Evolutionary conservation across 2,329 filamentous ascomycete species (phyloP).

Genomic region (Thelonectria rubi): DNA sequence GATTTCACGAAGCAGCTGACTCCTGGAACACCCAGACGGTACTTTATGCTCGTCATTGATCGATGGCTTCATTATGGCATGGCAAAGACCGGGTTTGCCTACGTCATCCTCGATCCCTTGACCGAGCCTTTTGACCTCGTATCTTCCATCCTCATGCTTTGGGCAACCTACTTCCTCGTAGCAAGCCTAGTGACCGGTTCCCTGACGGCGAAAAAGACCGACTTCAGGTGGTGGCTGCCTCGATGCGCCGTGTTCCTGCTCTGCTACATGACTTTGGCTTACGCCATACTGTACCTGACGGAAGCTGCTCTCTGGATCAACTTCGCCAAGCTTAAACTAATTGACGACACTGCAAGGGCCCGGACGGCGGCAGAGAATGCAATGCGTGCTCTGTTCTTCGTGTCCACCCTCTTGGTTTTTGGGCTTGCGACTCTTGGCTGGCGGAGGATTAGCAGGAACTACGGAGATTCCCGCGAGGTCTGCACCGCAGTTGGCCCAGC

Average conservation of each 20-base stretch:
- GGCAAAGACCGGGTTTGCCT: not conserved
- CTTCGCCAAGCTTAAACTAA: not conserved
- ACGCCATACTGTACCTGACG: not conserved
- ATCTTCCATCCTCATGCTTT: conserved; percentile 1
- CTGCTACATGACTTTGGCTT: not conserved
- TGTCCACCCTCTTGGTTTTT: not conserved
- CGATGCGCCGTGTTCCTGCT: not conserved
- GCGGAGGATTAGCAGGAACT: not conserved
- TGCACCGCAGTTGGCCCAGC: not conserved
- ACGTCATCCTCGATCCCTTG: not conserved
- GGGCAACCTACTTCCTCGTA: not conserved
- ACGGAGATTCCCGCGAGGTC: not conserved
- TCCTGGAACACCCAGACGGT: not conserved
- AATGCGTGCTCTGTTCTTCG: not conserved
- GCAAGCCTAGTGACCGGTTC: not conserved
- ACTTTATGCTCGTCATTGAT: not conserved
- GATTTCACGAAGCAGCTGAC: not conserved
- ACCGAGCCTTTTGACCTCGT: not conserved
- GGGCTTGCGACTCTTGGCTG: not conserved
- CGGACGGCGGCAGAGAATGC: not conserved
- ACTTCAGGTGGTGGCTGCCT: not conserved
- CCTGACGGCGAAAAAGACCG: not conserved
- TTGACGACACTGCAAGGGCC: not conserved
- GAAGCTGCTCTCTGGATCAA: not conserved
- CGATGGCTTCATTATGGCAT: not conserved